Percentiles rank a stretch among this genome's conserved stretches.
phyloP scores from a whole-genome alignment of 306 rosid species.

The Vigna radiata region DNA sequence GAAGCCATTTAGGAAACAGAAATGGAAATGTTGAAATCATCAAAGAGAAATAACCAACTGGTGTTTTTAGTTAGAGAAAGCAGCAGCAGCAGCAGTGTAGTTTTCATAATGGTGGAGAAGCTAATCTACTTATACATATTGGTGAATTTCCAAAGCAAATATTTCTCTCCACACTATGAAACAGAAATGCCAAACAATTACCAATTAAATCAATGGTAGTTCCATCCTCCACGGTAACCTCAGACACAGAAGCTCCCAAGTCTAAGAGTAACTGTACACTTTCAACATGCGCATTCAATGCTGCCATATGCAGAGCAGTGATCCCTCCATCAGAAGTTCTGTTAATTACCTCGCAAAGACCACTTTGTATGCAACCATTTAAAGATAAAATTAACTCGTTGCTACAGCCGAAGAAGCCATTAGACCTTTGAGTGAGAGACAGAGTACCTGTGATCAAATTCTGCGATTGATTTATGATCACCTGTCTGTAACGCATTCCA shows the following conservation, averaged over 20 bases:
- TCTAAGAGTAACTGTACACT: slow-evolving; percentile 84
- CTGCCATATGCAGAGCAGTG: slow-evolving; percentile 97
- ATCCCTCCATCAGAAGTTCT: slow-evolving; percentile 94
- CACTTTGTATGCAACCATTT: slow-evolving; percentile 54
- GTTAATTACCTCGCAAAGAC: slow-evolving; percentile 70
- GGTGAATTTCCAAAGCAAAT: slow-evolving; percentile 28
- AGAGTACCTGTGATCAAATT: slow-evolving; percentile 71
- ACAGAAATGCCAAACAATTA: slow-evolving; percentile 44
- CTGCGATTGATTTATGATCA: slow-evolving; percentile 58
- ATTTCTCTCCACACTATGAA: slow-evolving; percentile 21
- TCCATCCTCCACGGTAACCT: slow-evolving; percentile 87
- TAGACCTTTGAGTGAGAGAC: slow-evolving; percentile 38
- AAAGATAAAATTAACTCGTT: slow-evolving; percentile 43
- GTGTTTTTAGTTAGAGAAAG: not conserved
- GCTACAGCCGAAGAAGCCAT: slow-evolving; percentile 28
- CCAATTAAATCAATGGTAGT: slow-evolving; percentile 90
- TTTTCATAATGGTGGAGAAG: not conserved
- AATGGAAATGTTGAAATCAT: slow-evolving; percentile 10
- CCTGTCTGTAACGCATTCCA: slow-evolving; percentile 59
- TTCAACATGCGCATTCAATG: slow-evolving; percentile 90
- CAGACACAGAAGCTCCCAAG: slow-evolving; percentile 87
- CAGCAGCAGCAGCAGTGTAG: not conserved
- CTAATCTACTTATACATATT: slow-evolving; percentile 14
- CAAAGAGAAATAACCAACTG: not conserved
- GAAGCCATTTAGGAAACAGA: not conserved